Conservation (phyloP, 1,284 basidiomycete genomes). For the Uromyces viciae-fabae region DNA sequence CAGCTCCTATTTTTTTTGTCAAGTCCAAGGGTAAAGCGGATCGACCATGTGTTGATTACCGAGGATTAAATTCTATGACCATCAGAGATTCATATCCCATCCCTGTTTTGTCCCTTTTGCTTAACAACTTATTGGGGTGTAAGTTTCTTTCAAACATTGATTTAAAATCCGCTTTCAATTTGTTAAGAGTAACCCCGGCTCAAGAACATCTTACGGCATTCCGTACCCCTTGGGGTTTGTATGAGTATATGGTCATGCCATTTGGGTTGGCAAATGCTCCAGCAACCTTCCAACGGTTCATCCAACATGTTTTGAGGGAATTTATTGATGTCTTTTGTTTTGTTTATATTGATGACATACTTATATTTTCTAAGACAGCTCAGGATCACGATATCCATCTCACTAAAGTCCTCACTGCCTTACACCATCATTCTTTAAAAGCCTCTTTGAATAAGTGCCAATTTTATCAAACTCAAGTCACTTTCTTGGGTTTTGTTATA, state of each 20-base stretch:
- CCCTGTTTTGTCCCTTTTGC: slow-evolving; percentile 4
- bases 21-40: background rate
- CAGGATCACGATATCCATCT: slow-evolving; percentile 49
- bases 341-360: slow-evolving; percentile 46
- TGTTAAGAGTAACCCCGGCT: slow-evolving; percentile 50
- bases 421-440: background rate
- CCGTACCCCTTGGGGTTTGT: slow-evolving; percentile 55
- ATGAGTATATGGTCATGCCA: slow-evolving; percentile 57
- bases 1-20: slow-evolving; percentile 21
- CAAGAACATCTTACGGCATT: slow-evolving; percentile 57
- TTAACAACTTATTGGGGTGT: background rate
- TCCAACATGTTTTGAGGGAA: background rate
- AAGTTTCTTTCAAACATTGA: slow-evolving; percentile 51
- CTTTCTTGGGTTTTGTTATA: too few relatives aligned
- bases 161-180: slow-evolving; percentile 52
- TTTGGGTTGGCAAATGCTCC: slow-evolving; percentile 58
- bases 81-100: background rate
- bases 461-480: slow-evolving; percentile 17
- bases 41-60: slow-evolving; percentile 10
- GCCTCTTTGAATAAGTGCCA: slow-evolving; percentile 24
- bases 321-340: background rate
- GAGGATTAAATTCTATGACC: background rate
- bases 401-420: background rate
- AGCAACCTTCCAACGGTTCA: slow-evolving; percentile 55
- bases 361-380: slow-evolving; percentile 57